These are phyloP conservation scores for Eutypella sp. DNA, from an alignment of 2,329 filamentous ascomycete genomes.

Conservation along the genomic window DNA sequence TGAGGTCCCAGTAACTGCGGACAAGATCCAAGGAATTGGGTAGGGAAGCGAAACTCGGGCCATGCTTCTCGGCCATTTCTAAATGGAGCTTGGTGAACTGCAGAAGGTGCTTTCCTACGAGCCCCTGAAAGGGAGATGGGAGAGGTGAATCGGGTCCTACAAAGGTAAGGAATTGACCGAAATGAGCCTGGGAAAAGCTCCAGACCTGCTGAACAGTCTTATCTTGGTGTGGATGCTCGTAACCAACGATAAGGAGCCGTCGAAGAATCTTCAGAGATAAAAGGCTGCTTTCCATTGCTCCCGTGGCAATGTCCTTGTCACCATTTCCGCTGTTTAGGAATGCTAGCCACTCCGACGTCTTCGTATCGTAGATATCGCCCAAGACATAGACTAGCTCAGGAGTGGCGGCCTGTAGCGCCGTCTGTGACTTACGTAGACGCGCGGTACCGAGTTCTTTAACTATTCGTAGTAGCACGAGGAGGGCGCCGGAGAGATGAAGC, in stretches of 20 bases:
- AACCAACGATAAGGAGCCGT: slow-evolving; percentile 73
- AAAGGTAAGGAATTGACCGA: slow-evolving; percentile 68
- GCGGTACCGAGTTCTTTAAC: slow-evolving; percentile 88
- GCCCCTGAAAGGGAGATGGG: slow-evolving; percentile 48
- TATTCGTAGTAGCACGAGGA: slow-evolving; percentile 76
- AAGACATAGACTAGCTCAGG: slow-evolving; percentile 82
- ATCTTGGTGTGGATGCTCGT: slow-evolving; percentile 77
- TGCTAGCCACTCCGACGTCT: slow-evolving; percentile 63
- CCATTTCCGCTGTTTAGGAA: slow-evolving; percentile 54
- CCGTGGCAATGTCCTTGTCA: slow-evolving; percentile 53
- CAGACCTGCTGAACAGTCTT: slow-evolving; percentile 74
- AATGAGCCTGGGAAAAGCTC: slow-evolving; percentile 70
- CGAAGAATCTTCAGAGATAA: slow-evolving; percentile 74
- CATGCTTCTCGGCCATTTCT: slow-evolving; percentile 74
- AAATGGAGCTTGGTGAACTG: slow-evolving; percentile 91
- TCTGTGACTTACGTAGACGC: slow-evolving; percentile 67
- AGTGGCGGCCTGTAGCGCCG: slow-evolving; percentile 69
- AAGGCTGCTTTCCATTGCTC: slow-evolving; percentile 72
- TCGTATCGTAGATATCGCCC: slow-evolving; percentile 70
- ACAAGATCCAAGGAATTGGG: slow-evolving; percentile 75
- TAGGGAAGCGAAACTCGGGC: slow-evolving; percentile 76
- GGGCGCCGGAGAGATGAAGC: slow-evolving; percentile 62
- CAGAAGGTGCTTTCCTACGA: slow-evolving; percentile 79
- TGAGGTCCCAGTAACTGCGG: slow-evolving; percentile 79
- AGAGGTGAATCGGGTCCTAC: slow-evolving; percentile 52